Base-by-base conservation (phyloP, 441 rosid genomes). In the Erodium texanum region DNA sequence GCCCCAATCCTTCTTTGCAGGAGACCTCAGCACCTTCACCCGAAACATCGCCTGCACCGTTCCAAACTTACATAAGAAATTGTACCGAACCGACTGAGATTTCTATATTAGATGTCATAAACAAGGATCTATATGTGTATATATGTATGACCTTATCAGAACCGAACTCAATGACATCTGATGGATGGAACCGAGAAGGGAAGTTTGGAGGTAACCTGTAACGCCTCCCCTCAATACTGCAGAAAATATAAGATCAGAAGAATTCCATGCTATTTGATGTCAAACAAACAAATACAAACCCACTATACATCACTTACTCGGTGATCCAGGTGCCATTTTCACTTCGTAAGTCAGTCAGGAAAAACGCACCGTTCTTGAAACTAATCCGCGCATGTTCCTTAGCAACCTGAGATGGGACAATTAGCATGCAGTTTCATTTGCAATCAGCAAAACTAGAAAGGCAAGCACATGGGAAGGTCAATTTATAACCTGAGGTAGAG, bases 361-460 rank as follows among this genome's bases (percentile, higher is more conserved):
- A 89, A 76, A 87, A 93, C 29, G 82, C 84, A 27, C 95, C 96
- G 12, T 88, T 86, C 78, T 89, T 89, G 71, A 86, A 86, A 80
- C 64, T 83, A 56, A 91, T 82, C 23, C 81, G 86, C 5, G 97
- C 99, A 80, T 93, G 99, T 80, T 56, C 77, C 71, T 82, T 74
- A 9, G 93, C 85, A 66, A 91, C 87, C 97, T 93, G 82, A 68
- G 2, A 38, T 19, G 24, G 1, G 2, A 27, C 11, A 64, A 14
- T 29, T 32, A 32, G 67, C 3, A 10, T 32, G 48, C 20, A 11
- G 15, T 10, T 27, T 27, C 48, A 18, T 20, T 19, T 58, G 63
- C 63, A 19, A 19, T 20, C 27, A 19, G 7, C 20, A 7, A 19
- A 58, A 58, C 15, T 6, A 38, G 9, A 7, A 38, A 10, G 45